Conservation (phyloP, 192 early-diverging fungal species). For the Backusella morwellensis region DNA sequence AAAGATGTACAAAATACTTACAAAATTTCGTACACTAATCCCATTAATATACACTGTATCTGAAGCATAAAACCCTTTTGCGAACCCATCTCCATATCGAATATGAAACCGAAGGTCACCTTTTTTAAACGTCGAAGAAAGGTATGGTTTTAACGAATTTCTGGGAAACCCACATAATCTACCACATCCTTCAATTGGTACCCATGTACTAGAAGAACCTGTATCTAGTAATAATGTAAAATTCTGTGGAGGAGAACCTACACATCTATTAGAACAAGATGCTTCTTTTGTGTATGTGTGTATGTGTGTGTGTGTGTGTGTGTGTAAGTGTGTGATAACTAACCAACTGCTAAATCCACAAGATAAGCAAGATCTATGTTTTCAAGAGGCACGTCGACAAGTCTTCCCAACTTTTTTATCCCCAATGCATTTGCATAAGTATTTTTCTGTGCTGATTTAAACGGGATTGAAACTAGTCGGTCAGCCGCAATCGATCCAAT, state of each 20-base stretch:
- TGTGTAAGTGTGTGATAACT: too few species aligned
- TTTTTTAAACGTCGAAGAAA: conserved; percentile 12
- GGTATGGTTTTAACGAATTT: neutral
- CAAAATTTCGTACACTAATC: conserved; percentile 7
- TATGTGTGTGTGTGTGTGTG: too few species aligned
- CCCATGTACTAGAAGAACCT: conserved; percentile 38
- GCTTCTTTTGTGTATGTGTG: too few species aligned
- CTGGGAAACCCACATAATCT: conserved; percentile 25
- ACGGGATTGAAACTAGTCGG: neutral
- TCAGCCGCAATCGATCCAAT: neutral
- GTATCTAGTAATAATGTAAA: conserved; percentile 36
- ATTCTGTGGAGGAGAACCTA: conserved; percentile 30
- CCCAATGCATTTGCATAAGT: neutral
- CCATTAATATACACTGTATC: conserved; percentile 21
- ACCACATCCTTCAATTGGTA: conserved; percentile 24
- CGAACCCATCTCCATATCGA: conserved; percentile 30
- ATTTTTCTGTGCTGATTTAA: neutral
- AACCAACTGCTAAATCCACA: conserved; percentile 18
- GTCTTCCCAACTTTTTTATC: neutral
- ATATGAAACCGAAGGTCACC: conserved; percentile 17
- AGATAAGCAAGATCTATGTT: conserved; percentile 26
- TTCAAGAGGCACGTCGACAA: neutral
- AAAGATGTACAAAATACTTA: neutral
- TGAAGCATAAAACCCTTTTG: conserved; percentile 25
- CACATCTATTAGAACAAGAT: neutral